phyloP scores from a whole-genome alignment of 2,329 filamentous ascomycete genomes.

The Verticillium isaacii region DNA sequence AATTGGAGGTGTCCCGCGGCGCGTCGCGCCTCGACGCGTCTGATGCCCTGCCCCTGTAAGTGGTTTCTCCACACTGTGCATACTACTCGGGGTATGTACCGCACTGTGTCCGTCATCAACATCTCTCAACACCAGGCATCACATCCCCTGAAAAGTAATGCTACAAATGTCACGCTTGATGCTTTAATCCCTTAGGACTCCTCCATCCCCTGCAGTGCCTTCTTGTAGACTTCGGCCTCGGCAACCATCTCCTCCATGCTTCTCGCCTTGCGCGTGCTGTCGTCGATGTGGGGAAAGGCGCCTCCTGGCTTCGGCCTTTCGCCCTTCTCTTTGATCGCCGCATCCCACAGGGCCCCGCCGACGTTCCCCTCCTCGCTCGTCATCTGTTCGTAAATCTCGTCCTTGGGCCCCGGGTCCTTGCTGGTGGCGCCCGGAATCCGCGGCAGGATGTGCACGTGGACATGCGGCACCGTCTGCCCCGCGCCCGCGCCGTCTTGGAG shows the following conservation, averaged over 20 bases:
- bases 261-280: slow-evolving; percentile 63
- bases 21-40: slow-evolving; percentile 6
- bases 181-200: neutral
- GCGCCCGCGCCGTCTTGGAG: slow-evolving; percentile 90
- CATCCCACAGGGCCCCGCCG: slow-evolving; percentile 62
- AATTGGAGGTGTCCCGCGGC: slow-evolving; percentile 4
- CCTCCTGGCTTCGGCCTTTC: slow-evolving; percentile 45
- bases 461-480: slow-evolving; percentile 89
- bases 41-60: neutral
- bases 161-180: neutral
- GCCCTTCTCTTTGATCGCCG: slow-evolving; percentile 15
- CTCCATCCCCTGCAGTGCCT: slow-evolving; percentile 40
- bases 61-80: neutral
- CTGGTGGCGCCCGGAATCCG: slow-evolving; percentile 53
- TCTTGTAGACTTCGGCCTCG: slow-evolving; percentile 67
- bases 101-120: neutral
- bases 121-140: neutral
- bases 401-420: slow-evolving; percentile 43
- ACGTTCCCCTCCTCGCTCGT: slow-evolving; percentile 83
- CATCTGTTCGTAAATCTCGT: slow-evolving; percentile 78
- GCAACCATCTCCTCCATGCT: slow-evolving; percentile 70
- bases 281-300: slow-evolving; percentile 65
- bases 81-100: neutral
- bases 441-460: slow-evolving; percentile 90
- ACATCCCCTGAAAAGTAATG: neutral